Conservation (phyloP, 768 basidiomycete species). For the Naganishia randhawae region DNA sequence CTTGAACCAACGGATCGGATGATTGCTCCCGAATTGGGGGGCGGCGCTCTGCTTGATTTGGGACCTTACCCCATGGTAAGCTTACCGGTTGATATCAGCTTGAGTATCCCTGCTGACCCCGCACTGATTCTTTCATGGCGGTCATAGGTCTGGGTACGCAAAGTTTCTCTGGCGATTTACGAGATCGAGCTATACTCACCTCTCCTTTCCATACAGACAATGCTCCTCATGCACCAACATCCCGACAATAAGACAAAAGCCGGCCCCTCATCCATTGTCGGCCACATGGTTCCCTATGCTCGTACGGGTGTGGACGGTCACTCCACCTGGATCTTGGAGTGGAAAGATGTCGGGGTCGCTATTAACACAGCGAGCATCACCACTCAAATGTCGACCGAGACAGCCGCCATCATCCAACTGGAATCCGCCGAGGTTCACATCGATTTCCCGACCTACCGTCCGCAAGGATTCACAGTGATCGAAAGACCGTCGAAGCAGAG, state of each 20-base stretch:
- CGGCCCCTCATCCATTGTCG: slow-evolving; percentile 61
- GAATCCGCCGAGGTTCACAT: slow-evolving; percentile 68
- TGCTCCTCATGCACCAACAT: slow-evolving; percentile 73
- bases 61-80: slow-evolving; percentile 72
- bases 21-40: slow-evolving; percentile 71
- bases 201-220: slow-evolving; percentile 58
- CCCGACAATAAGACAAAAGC: slow-evolving; percentile 61
- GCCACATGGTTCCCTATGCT: slow-evolving; percentile 72
- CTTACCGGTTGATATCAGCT: background rate
- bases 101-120: background rate
- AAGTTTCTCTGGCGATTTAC: slow-evolving; percentile 14
- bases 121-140: background rate
- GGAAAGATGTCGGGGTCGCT: slow-evolving; percentile 61
- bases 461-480: slow-evolving; percentile 65
- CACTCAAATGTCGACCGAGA: slow-evolving; percentile 32
- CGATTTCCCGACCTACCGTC: slow-evolving; percentile 63
- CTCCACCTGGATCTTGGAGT: slow-evolving; percentile 71
- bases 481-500: slow-evolving; percentile 56
- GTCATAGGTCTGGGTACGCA: slow-evolving; percentile 23
- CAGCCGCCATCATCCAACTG: slow-evolving; percentile 61
- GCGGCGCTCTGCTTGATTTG: slow-evolving; percentile 77
- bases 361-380: slow-evolving; percentile 36
- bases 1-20: slow-evolving; percentile 69
- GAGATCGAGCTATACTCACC: slow-evolving; percentile 33
- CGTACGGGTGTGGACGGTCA: slow-evolving; percentile 73